Evolutionary conservation across 2,329 filamentous ascomycete genomes (phyloP), one percentile per base, ranked within the genome.

Genomic region (Trichothecium sympodiale): DNA sequence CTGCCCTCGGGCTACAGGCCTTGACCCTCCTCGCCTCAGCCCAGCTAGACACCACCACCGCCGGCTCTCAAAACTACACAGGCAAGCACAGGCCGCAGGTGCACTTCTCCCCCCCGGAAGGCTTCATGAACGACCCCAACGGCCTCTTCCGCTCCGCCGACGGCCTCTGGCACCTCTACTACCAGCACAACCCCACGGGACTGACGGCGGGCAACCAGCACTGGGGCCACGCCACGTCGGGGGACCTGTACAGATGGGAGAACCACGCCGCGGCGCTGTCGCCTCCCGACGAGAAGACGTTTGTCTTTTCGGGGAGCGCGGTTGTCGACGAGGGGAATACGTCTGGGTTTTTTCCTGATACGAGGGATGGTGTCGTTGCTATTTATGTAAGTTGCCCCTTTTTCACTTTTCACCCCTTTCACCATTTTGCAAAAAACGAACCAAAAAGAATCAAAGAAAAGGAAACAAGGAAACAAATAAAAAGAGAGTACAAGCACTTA

Each of bases 191-290:
- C 18, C 54, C 53, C 3, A 50, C 43, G 1, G 64, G 48, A 3
- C 53, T 56, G 7, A 61, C 69, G 1, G 68, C 52, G 59, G 74
- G 73, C 2, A 74, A 77, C 40, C 69, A 79, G 46, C 74, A 80
- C 45, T 81, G 77, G 77, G 77, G 77, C 8, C 77, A 81, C 46
- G 75, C 75, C 3, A 80, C 75, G 2, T 74, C 68, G 23, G 47
- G 55, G 12, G 76, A 82, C 45, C 56, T 81, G 2, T 79, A 76
- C 45, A 68, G 71, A 39, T 83, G 77, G 77, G 60, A 59, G 1
- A 79, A 80, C 42, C 75, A 80, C 46, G 68, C 70, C 5, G 73
- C 81, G 42, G 76, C 76, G 8, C 57, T 82, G 4, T 71, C 59
- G 31, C 67, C 69, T 1, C 57, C 62, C 0, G 56, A 62, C 18